phyloP scores from a whole-genome alignment of 495 filamentous ascomycete genomes.

The Aspergillus hancockii region DNA sequence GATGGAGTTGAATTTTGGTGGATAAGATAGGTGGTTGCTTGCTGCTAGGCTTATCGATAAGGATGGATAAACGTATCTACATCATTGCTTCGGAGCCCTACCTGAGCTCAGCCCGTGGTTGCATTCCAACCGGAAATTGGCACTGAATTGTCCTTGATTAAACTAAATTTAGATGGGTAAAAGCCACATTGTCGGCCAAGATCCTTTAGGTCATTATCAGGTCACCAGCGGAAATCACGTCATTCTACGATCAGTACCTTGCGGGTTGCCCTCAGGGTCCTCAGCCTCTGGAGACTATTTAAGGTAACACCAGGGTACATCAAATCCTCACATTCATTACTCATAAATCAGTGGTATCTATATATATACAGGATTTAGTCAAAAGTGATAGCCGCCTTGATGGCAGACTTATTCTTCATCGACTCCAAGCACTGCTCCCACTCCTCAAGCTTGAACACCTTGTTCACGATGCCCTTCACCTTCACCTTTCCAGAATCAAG shows the following conservation, averaged over 20 bases:
- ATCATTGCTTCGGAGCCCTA: not conserved
- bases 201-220: no score
- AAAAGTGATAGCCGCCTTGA: slow-evolving; percentile 72
- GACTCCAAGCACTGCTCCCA: slow-evolving; percentile 46
- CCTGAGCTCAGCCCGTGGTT: not conserved
- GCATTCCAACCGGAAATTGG: no score
- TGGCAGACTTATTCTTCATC: slow-evolving; percentile 63
- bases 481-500: slow-evolving; percentile 67
- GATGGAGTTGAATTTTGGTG: not conserved
- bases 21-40: slow-evolving; percentile 6
- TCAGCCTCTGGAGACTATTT: slow-evolving; percentile 1
- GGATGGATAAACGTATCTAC: no score
- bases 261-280: slow-evolving; percentile 15
- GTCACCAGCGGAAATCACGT: not conserved
- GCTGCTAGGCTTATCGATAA: slow-evolving; percentile 2
- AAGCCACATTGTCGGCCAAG: not conserved
- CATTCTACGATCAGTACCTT: slow-evolving; percentile 4
- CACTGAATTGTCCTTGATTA: no score
- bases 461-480: slow-evolving; percentile 54
- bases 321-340: slow-evolving; percentile 5
- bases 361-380: slow-evolving; percentile 43
- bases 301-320: not conserved
- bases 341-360: slow-evolving; percentile 12
- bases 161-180: no score
- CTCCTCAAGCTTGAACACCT: slow-evolving; percentile 49